Conservation (phyloP, 345 rosid species). For the Isatis tinctoria region DNA sequence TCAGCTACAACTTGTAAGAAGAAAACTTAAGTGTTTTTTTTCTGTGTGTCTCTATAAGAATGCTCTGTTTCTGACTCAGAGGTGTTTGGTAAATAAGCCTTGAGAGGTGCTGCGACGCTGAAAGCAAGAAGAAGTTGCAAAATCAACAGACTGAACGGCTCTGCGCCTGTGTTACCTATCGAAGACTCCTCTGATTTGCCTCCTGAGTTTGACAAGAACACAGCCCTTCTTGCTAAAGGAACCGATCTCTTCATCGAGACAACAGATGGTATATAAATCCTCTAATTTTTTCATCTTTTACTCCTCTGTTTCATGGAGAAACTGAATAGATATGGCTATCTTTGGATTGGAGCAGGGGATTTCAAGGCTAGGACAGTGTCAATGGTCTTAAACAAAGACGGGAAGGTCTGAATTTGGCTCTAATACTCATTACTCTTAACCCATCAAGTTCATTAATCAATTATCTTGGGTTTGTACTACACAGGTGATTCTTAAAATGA, state of each 20-base stretch:
- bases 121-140: conserved; percentile 79
- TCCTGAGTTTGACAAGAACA: conserved; percentile 57
- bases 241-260: conserved; percentile 69
- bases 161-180: conserved; percentile 62
- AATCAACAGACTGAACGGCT: conserved; percentile 47
- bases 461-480: conserved; percentile 3
- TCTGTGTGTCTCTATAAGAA: neutral
- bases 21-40: neutral
- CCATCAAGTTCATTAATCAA: neutral
- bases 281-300: neutral
- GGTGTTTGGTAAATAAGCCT: conserved; percentile 42
- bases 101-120: conserved; percentile 80
- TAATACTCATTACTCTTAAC: neutral
- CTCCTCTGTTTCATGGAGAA: conserved; percentile 9
- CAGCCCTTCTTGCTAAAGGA: conserved; percentile 61
- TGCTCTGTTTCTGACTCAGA: conserved; percentile 18
- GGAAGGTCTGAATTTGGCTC: conserved; percentile 45
- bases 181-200: conserved; percentile 47
- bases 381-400: conserved; percentile 46
- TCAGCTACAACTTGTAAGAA: conserved; percentile 81
- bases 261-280: conserved; percentile 57
- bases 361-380: conserved; percentile 63
- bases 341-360: conserved; percentile 51
- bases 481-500: conserved; percentile 64
- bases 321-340: neutral